A percentile compares a stretch with the other conserved stretches of the same genome.
Evolutionary conservation across 2,329 filamentous ascomycete genomes (phyloP).

Genomic region (Cytospora schulzeri): DNA sequence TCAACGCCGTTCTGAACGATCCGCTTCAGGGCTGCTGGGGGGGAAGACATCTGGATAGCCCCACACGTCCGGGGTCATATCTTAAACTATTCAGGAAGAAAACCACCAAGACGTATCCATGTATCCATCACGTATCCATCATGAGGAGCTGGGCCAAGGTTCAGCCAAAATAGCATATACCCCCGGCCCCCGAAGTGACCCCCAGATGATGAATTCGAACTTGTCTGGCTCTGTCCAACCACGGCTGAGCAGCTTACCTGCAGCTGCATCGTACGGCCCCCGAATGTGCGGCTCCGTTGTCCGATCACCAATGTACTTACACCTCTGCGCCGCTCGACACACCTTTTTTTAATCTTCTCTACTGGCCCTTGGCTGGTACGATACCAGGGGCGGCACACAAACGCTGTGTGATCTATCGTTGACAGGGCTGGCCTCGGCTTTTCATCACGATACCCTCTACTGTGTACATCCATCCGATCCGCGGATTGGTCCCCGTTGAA

Average conservation of each 20-base stretch:
- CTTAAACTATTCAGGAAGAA: background rate
- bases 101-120: background rate
- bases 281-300: constrained; percentile 18
- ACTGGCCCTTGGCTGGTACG: background rate
- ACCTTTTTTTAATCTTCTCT: too few relatives aligned
- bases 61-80: background rate
- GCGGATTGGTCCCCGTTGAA: background rate
- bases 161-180: background rate
- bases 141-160: background rate
- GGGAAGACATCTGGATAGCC: background rate
- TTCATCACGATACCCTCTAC: background rate
- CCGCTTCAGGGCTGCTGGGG: too few relatives aligned
- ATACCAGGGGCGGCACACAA: background rate
- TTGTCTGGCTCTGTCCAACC: constrained; percentile 13
- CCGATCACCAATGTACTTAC: background rate
- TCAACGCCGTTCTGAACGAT: background rate
- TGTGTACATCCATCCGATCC: background rate
- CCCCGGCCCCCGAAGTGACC: constrained; percentile 10
- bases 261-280: constrained; percentile 23
- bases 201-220: constrained; percentile 7
- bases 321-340: background rate
- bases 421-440: constrained; percentile 6
- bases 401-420: background rate
- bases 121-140: background rate
- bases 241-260: constrained; percentile 11